phyloP scores from a whole-genome alignment of 169 alveolate species.

The Cryptosporidium sp. region DNA sequence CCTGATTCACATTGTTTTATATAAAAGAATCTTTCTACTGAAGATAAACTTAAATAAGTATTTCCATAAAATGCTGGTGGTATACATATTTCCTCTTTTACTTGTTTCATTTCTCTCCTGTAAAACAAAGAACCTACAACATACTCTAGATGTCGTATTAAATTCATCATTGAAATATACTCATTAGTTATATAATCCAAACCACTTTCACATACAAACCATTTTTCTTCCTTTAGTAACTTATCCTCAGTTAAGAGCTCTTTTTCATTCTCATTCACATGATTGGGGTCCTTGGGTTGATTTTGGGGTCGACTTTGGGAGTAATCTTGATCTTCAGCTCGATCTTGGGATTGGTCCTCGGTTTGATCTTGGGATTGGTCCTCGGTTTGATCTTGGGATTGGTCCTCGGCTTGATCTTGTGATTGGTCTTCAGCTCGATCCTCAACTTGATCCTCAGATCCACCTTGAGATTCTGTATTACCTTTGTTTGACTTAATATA shows the following conservation, averaged over 20 bases:
- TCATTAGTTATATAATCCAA: not conserved
- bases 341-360: too few species aligned
- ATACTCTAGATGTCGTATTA: slow-evolving; percentile 20
- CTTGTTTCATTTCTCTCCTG: slow-evolving; percentile 69
- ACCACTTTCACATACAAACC: not conserved
- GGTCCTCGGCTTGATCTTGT: not conserved
- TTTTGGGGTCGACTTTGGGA: too few species aligned
- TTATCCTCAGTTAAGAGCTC: not conserved
- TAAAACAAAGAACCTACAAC: slow-evolving; percentile 31
- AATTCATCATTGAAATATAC: slow-evolving; percentile 1
- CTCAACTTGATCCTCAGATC: not conserved
- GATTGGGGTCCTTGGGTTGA: not conserved
- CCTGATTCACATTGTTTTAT: slow-evolving; percentile 76
- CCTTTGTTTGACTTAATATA: not conserved
- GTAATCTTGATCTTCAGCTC: too few species aligned
- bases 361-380: not conserved
- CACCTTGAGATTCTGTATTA: not conserved
- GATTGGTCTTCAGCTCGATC: too few species aligned
- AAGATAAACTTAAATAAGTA: slow-evolving; percentile 63
- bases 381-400: not conserved
- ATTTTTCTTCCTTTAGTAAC: not conserved
- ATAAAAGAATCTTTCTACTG: slow-evolving; percentile 79
- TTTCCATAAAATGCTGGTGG: slow-evolving; percentile 56
- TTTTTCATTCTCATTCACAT: not conserved
- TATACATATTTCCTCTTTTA: slow-evolving; percentile 30